Base-by-base conservation (phyloP, 768 basidiomycete genomes). In the Strobilomyces echinocephalus region DNA sequence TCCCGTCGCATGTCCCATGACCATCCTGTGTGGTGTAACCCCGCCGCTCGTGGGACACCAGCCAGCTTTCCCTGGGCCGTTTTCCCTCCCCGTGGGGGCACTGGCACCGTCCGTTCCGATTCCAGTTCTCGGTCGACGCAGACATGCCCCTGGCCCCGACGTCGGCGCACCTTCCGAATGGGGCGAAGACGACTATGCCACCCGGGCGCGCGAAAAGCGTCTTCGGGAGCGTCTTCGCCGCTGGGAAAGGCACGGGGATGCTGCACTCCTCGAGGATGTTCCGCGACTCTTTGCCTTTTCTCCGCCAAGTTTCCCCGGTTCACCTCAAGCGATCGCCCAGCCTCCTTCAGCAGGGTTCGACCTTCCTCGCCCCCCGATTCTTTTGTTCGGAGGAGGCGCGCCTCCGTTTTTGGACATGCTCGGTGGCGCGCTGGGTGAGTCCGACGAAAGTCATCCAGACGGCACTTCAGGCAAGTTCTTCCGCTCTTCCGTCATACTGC, bases 21-120 rank as follows among this genome's bases (percentile, higher is more conserved):
- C 85, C 8, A 91, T 97, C 44, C 76, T 97, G 16, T 88, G 95
- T 61, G 91, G 92, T n/a, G 83, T 91, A 62, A 85, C 87, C 1
- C 91, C 93, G 26, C 73, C 88, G 4, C 71, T 92, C n/a, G 72
- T 81, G 14, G 77, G 80, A 14, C 51, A 24, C 47, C 57, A n/a
- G 2, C 33, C 59, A 34, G 28, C 60, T 50, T 55, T 41, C 30
- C 5, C 52, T 5, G 58, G 52, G 14, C 18, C 59, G 3, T 66
- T 63, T 40, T 42, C 54, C 1, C 42, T 56, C 52, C 12, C 53
- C 20, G 6, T 28, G n/a, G 58, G n/a, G n/a, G n/a, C n/a, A n/a
- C n/a, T n/a, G n/a, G n/a, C n/a, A 8, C 60, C 57, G 39, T 38
- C 53, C 18, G 49, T 14, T 18, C 8, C 46, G 7, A 30, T 15